phyloP scores from a whole-genome alignment of 1,284 basidiomycete species.

The Hypsizygus ulmarius region DNA sequence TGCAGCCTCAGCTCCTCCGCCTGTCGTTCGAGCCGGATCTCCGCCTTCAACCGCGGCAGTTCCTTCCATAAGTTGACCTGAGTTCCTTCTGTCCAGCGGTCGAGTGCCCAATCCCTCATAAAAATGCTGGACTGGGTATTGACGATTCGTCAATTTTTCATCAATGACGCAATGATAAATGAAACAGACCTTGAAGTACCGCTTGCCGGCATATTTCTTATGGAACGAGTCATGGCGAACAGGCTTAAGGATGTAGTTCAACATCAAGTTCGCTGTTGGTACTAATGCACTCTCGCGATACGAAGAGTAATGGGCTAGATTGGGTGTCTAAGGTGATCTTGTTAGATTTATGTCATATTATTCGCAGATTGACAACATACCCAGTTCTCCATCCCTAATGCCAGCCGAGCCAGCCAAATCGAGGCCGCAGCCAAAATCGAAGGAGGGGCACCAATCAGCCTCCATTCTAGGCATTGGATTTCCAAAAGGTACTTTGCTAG shows the following conservation, averaged over 20 bases:
- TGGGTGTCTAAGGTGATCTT: constrained; percentile 62
- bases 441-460: constrained; percentile 78
- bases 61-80: constrained; percentile 44
- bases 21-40: constrained; percentile 19
- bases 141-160: not conserved
- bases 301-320: constrained; percentile 89
- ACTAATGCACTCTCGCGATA: constrained; percentile 85
- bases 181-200: constrained; percentile 74
- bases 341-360: constrained; percentile 12
- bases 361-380: constrained; percentile 43
- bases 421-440: constrained; percentile 87
- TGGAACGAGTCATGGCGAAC: constrained; percentile 74
- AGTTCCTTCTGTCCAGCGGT: constrained; percentile 49
- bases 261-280: constrained; percentile 89
- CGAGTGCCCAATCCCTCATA: constrained; percentile 56
- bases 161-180: not conserved
- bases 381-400: constrained; percentile 85
- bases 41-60: constrained; percentile 43
- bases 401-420: constrained; percentile 86
- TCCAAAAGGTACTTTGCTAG: constrained; percentile 94
- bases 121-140: constrained; percentile 52
- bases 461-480: constrained; percentile 87
- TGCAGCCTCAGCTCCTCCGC: constrained; percentile 10
- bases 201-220: constrained; percentile 82
- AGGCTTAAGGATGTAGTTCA: constrained; percentile 86